These are phyloP conservation scores for Chimonanthus praecox DNA, from an alignment of 164 flowering plant genomes.

Conservation along the genomic window DNA sequence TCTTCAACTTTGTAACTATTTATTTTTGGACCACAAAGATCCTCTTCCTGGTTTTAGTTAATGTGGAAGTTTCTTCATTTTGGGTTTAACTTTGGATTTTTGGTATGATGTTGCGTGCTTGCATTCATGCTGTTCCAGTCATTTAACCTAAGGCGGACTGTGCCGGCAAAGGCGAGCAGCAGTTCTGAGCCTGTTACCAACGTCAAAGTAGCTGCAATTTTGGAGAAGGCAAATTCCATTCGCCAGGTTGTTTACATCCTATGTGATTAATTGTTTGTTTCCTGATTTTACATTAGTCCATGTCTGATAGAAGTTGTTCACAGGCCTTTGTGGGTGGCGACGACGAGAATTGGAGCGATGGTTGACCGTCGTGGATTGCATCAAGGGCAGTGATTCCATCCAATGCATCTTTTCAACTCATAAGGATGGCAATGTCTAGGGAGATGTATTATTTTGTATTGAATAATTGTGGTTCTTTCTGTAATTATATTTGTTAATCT, in stretches of 20 bases:
- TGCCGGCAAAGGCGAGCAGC: conserved; percentile 29
- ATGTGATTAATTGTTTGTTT: not conserved
- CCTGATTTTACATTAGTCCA: not conserved
- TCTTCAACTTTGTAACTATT: not conserved
- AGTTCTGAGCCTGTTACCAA: conserved; percentile 34
- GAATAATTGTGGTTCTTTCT: conserved; percentile 24
- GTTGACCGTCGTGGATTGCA: conserved; percentile 22
- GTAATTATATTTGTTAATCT: conserved; percentile 22
- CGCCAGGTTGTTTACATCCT: conserved; percentile 57
- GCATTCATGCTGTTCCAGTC: conserved; percentile 36
- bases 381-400: not conserved
- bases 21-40: not conserved
- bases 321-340: conserved; percentile 73
- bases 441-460: conserved; percentile 16
- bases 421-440: not conserved
- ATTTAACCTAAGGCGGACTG: conserved; percentile 65
- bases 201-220: conserved; percentile 59
- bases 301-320: conserved; percentile 3
- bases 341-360: conserved; percentile 78
- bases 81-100: too few relatives aligned
- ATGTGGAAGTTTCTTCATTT: too few relatives aligned
- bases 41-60: not conserved
- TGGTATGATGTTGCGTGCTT: not conserved
- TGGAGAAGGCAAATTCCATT: conserved; percentile 88
- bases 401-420: conserved; percentile 2